Percentiles rank a stretch among this genome's conserved stretches.
Conservation (phyloP, 176 grass and related monocot genomes). For the Poa annua region DNA sequence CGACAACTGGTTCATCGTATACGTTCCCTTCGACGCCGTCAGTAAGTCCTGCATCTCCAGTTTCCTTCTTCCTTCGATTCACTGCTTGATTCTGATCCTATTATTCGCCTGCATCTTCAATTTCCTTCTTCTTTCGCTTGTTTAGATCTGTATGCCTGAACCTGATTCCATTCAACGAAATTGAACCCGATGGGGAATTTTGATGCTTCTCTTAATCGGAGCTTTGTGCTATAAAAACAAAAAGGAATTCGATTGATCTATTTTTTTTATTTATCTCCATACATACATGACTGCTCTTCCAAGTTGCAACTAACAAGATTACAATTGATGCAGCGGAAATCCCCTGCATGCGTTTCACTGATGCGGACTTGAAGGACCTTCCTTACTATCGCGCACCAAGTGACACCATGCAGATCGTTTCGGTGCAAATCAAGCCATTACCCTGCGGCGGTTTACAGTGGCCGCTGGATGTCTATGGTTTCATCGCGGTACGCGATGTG, state of each 20-base stretch:
- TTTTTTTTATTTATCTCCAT: neutral
- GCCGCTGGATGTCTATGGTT: neutral
- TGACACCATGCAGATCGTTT: neutral
- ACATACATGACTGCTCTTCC: neutral
- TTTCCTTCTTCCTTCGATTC: neutral
- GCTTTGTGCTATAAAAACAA: neutral
- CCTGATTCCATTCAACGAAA: neutral
- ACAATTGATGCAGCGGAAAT: neutral
- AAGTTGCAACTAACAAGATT: neutral
- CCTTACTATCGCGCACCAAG: neutral
- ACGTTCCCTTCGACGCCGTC: neutral
- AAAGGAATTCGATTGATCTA: neutral
- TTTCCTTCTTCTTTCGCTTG: too few relatives aligned
- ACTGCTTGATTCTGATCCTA: too few relatives aligned
- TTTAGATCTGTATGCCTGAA: neutral
- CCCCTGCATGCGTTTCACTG: constrained; percentile 15
- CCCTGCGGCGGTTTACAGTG: neutral
- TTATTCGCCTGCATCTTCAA: too few relatives aligned
- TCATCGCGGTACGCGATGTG: neutral
- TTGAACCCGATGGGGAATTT: neutral
- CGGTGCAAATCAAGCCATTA: neutral
- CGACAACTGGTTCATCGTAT: neutral
- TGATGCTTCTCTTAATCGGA: neutral
- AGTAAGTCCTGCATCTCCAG: neutral
- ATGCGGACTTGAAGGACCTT: neutral